These are phyloP conservation scores for Nannizziopsis barbatae DNA, from an alignment of 2,329 filamentous ascomycete species.

Conservation along the genomic window DNA sequence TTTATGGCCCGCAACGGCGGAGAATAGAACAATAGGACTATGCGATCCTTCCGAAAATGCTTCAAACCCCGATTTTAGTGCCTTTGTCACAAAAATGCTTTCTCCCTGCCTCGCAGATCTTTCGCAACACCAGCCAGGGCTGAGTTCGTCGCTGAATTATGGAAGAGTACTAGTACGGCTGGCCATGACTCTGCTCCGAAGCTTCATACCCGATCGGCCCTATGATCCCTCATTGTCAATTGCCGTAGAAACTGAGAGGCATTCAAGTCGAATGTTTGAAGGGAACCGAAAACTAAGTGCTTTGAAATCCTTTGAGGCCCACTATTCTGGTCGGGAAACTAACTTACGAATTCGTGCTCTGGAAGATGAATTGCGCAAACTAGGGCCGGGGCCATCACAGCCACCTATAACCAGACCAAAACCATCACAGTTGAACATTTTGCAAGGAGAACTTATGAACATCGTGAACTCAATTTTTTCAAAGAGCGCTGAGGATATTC, in stretches of 20 bases:
- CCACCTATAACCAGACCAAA: constrained; percentile 61
- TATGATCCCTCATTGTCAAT: constrained; percentile 64
- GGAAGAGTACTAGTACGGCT: constrained; percentile 65
- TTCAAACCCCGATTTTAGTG: constrained; percentile 29
- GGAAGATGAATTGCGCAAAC: constrained; percentile 47
- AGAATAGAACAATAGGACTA: constrained; percentile 8
- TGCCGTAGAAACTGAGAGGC: constrained; percentile 52
- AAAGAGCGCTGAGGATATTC: constrained; percentile 25
- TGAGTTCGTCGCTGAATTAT: constrained; percentile 25
- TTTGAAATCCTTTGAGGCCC: constrained; percentile 53
- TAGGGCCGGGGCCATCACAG: constrained; percentile 57
- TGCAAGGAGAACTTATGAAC: constrained; percentile 77
- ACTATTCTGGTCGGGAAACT: constrained; percentile 56
- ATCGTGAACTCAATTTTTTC: constrained; percentile 55
- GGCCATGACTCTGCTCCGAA: constrained; percentile 58
- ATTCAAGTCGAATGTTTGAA: constrained; percentile 45
- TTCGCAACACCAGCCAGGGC: neutral
- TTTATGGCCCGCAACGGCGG: constrained; percentile 13
- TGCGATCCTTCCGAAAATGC: constrained; percentile 18
- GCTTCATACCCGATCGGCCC: constrained; percentile 76
- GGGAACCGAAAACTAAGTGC: constrained; percentile 49
- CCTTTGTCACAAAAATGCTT: constrained; percentile 18
- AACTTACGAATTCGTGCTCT: constrained; percentile 57
- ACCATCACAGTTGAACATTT: constrained; percentile 52
- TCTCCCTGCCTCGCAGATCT: neutral